These are phyloP conservation scores for Arthrobotrys entomopaga DNA, from an alignment of 2,329 filamentous ascomycete species.

Conservation along the genomic window DNA sequence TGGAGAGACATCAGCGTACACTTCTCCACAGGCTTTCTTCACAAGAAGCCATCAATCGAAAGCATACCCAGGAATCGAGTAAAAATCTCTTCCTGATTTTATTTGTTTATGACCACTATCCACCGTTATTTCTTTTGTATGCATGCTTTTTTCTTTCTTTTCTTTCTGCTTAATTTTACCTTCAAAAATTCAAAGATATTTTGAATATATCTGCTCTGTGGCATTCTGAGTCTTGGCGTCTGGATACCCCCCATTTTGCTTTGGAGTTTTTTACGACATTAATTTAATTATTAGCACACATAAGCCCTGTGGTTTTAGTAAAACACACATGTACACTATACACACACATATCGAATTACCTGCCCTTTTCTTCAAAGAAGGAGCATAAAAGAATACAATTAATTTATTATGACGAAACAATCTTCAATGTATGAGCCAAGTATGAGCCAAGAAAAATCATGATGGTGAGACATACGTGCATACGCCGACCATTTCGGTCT, in stretches of 20 bases:
- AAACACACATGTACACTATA: not conserved
- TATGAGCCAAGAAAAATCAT: too few species aligned
- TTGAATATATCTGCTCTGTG: not conserved
- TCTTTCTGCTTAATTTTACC: not conserved
- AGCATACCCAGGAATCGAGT: slow-evolving; percentile 37
- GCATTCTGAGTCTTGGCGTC: slow-evolving; percentile 22
- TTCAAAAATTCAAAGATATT: not conserved
- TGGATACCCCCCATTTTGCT: slow-evolving; percentile 44
- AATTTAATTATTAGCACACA: too few species aligned
- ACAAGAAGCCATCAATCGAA: slow-evolving; percentile 42
- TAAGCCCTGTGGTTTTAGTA: not conserved
- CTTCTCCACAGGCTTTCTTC: slow-evolving; percentile 31
- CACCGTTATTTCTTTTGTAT: slow-evolving; percentile 11
- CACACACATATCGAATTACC: too few species aligned
- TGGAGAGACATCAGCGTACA: slow-evolving; percentile 61
- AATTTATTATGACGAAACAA: too few species aligned
- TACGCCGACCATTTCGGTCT: too few species aligned
- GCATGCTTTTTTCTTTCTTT: not conserved
- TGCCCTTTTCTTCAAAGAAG: too few species aligned
- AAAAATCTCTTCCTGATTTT: slow-evolving; percentile 20
- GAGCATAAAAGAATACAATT: too few species aligned
- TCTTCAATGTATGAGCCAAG: too few species aligned
- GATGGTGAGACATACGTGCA: too few species aligned
- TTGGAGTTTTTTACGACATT: slow-evolving; percentile 35
- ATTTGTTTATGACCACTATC: slow-evolving; percentile 8